phyloP scores from a whole-genome alignment of 768 basidiomycete genomes.

The Lentinula raphanica region DNA sequence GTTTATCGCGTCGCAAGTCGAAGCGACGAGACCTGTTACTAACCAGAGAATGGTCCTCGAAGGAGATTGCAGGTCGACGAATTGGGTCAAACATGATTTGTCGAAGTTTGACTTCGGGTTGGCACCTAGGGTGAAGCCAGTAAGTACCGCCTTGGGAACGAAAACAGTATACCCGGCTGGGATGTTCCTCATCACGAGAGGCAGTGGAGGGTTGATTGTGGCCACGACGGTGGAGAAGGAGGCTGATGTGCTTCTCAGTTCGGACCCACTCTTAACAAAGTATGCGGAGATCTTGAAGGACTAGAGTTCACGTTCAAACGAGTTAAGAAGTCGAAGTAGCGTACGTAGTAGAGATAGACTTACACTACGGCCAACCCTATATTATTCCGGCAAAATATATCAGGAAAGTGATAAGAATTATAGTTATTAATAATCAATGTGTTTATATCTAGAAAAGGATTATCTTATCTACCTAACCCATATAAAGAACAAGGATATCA shows the following conservation, averaged over 20 bases:
- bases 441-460: too few relatives aligned
- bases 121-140: not conserved
- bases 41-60: not conserved
- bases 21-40: not conserved
- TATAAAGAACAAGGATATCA: too few relatives aligned
- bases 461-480: too few relatives aligned
- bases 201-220: not conserved
- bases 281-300: not conserved
- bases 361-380: too few relatives aligned
- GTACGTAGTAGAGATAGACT: too few relatives aligned
- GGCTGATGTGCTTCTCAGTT: not conserved
- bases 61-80: slow-evolving; percentile 5
- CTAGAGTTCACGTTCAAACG: not conserved
- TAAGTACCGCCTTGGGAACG: not conserved
- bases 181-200: not conserved
- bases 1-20: slow-evolving; percentile 1
- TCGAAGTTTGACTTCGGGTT: slow-evolving; percentile 3
- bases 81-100: slow-evolving; percentile 3
- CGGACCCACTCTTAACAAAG: not conserved
- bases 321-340: too few relatives aligned
- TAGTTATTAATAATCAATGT: too few relatives aligned
- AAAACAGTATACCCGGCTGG: not conserved
- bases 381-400: too few relatives aligned
- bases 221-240: slow-evolving; percentile 4
- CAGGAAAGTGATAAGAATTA: too few relatives aligned